Conservation (phyloP, 441 rosid genomes). For the Erodium trifolium region DNA sequence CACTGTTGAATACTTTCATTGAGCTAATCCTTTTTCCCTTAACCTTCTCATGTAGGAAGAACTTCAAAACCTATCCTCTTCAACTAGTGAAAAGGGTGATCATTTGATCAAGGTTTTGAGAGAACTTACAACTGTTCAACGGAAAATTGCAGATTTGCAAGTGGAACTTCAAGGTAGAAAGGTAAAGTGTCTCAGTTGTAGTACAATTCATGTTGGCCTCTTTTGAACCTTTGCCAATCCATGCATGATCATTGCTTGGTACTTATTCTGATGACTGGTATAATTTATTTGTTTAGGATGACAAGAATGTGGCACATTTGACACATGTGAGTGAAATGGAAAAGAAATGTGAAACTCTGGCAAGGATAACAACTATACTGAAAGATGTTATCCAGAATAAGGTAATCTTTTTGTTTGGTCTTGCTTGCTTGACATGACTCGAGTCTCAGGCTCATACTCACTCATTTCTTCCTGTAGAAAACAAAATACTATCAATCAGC, state of each 20-base stretch:
- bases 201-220: background rate
- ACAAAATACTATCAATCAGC: constrained; percentile 4
- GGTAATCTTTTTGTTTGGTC: constrained; percentile 33
- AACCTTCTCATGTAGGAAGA: constrained; percentile 50
- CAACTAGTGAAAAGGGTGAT: constrained; percentile 62
- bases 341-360: constrained; percentile 75
- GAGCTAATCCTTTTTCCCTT: background rate
- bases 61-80: constrained; percentile 46
- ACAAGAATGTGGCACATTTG: constrained; percentile 88
- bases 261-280: background rate
- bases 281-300: constrained; percentile 43
- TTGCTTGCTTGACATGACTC: background rate
- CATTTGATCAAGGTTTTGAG: constrained; percentile 71
- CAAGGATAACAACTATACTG: constrained; percentile 78
- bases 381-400: constrained; percentile 96
- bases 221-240: background rate
- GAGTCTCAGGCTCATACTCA: background rate
- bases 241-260: background rate
- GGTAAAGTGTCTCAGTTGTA: constrained; percentile 31
- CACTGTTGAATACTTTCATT: background rate
- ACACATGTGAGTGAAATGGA: constrained; percentile 93
- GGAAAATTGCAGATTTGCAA: constrained; percentile 87
- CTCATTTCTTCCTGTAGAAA: background rate
- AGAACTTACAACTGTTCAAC: constrained; percentile 69
- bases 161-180: constrained; percentile 97